Evolutionary conservation across 2,329 filamentous ascomycete genomes (phyloP), one percentile per base, ranked within the genome.

Genomic region (Coniochaeta ligniaria): DNA sequence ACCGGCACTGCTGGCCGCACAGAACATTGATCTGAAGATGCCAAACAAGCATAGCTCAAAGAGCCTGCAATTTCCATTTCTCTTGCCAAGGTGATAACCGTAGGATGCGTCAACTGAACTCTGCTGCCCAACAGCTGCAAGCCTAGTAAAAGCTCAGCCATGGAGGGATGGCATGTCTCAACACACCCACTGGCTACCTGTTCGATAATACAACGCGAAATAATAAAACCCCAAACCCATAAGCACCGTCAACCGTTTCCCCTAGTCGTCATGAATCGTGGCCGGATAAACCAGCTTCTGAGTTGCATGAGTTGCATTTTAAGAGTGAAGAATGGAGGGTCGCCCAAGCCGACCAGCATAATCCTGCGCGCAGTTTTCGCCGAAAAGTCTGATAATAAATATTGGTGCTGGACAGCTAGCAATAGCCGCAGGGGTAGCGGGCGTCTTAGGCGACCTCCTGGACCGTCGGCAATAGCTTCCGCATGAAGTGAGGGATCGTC

Each of bases 391-490:
- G 43, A 24, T 47, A 26, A 47, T 3, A 16, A 45, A 20, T 41
- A 41, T 41, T n/a, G 38, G 5, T n/a, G n/a, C 38, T 47, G 3
- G 12, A 47, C 8, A 26, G 43, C 20, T 17, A 22, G 24, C 43
- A 26, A 47, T 16, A 16, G 20, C 22, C 14, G 47, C 47, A 17
- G 47, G 22, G 26, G 5, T 52, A 22, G 26, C 26, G 11, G 16
- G 31, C 50, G 26, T 31, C 28, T 31, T 67, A 73, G 55, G 69
- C 71, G 64, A 69, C 70, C 64, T 73, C 71, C 41, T 67, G 70
- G 57, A 75, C 73, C 9, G 73, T 73, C 55, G 72, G 71, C 63
- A 75, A 70, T 26, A 74, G 66, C 64, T 71, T 72, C 59, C 72
- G 72, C 64, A 74, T 67, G 62, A 75, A 73, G 63, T 70, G 69